Conservation (phyloP, 83 land plant genomes). For the Diphasiastrum complanatum region DNA sequence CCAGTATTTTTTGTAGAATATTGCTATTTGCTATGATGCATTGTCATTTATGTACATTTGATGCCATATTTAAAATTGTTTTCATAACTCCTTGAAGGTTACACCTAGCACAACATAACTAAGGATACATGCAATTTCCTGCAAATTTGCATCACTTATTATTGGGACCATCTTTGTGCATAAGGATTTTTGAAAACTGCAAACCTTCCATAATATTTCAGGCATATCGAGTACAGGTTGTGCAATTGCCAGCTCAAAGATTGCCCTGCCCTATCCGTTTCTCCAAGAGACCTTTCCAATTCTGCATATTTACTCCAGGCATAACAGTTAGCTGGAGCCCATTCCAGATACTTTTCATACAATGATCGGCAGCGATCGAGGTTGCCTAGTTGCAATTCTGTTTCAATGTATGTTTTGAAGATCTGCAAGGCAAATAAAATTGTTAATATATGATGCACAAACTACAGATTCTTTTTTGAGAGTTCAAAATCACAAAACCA, state of each 20-base stretch:
- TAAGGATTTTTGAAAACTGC: too few species aligned
- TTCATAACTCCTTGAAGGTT: too few species aligned
- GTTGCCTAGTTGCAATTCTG: slow-evolving; percentile 87
- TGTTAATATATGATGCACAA: neutral
- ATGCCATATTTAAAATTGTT: too few species aligned
- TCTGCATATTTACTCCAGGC: slow-evolving; percentile 98
- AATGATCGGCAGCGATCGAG: slow-evolving; percentile 71
- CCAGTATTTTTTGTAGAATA: too few species aligned
- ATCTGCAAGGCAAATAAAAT: slow-evolving; percentile 41
- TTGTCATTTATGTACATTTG: too few species aligned
- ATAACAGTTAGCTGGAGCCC: slow-evolving; percentile 95
- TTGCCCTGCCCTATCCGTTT: slow-evolving; percentile 79
- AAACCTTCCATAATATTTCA: slow-evolving; percentile 96
- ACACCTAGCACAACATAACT: too few species aligned
- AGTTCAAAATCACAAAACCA: neutral
- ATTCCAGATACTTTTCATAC: slow-evolving; percentile 91
- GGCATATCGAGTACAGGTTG: slow-evolving; percentile 96
- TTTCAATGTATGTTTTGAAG: slow-evolving; percentile 90
- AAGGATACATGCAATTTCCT: too few species aligned
- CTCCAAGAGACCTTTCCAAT: slow-evolving; percentile 69
- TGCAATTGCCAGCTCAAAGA: slow-evolving; percentile 86
- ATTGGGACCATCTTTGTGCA: too few species aligned
- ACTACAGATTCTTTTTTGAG: neutral
- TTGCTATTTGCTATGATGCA: too few species aligned
- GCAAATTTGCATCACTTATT: too few species aligned